These are phyloP conservation scores for Albatrellus sp. DNA, from an alignment of 1,284 basidiomycete genomes.

Conservation along the genomic window DNA sequence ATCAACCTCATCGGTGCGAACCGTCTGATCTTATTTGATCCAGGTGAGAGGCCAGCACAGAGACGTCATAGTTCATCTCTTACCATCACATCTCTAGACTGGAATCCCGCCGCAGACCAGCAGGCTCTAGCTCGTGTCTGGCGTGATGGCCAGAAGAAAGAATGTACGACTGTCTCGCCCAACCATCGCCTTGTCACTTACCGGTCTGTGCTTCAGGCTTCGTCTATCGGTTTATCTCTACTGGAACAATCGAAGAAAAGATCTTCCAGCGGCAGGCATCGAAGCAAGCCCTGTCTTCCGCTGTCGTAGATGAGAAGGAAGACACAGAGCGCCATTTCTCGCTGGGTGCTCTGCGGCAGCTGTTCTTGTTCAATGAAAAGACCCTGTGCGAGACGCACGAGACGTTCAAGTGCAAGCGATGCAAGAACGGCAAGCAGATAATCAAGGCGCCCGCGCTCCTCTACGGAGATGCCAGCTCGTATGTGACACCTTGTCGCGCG, in stretches of 20 bases:
- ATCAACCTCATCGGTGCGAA: conserved; percentile 99
- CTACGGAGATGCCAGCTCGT: conserved; percentile 97
- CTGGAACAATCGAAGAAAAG: conserved; percentile 98
- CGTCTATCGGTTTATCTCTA: conserved; percentile 96
- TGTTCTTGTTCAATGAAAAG: conserved; percentile 86
- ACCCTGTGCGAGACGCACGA: conserved; percentile 94
- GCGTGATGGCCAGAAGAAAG: conserved; percentile 99
- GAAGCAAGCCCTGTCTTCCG: conserved; percentile 94
- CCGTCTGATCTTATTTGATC: conserved; percentile 91
- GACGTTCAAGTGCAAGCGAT: conserved; percentile 96
- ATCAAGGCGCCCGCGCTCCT: conserved; percentile 78
- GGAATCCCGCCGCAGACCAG: conserved; percentile 98
- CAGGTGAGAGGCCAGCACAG: conserved; percentile 39
- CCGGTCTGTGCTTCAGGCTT: conserved; percentile 49
- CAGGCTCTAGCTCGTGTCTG: conserved; percentile 97
- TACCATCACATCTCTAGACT: conserved; percentile 35
- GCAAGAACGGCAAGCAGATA: conserved; percentile 78
- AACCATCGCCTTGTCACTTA: not conserved
- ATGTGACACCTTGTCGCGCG: conserved; percentile 25
- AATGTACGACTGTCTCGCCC: conserved; percentile 47
- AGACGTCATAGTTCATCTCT: conserved; percentile 2
- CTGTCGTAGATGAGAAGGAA: conserved; percentile 95
- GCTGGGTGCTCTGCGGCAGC: conserved; percentile 75
- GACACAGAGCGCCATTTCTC: conserved; percentile 96
- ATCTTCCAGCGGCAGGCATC: conserved; percentile 94